Conservation (phyloP, 192 early-diverging fungal species). For the Oehlia diaphana region DNA sequence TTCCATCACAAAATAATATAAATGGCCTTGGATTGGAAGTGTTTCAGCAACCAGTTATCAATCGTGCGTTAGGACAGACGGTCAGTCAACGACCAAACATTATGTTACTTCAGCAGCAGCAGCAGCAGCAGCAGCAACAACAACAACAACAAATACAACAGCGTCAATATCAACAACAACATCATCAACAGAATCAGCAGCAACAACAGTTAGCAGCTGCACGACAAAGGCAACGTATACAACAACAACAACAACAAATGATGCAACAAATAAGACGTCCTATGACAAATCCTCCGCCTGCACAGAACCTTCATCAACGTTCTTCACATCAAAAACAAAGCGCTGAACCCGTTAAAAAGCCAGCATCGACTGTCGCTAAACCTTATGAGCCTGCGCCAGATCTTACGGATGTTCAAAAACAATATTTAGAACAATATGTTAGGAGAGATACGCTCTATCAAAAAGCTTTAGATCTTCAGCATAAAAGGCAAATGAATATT, state of each 20-base stretch:
- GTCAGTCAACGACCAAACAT: background rate
- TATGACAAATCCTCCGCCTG: background rate
- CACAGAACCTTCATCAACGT: slow-evolving; percentile 6
- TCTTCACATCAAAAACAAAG: background rate
- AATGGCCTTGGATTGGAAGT: slow-evolving; percentile 25
- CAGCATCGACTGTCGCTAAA: background rate
- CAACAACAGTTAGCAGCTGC: too few relatives aligned
- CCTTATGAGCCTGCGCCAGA: slow-evolving; percentile 36
- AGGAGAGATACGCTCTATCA: slow-evolving; percentile 48
- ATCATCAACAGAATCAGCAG: background rate
- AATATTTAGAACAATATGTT: slow-evolving; percentile 44
- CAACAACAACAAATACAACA: background rate
- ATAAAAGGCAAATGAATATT: slow-evolving; percentile 45
- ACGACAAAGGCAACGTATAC: too few relatives aligned
- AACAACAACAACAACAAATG: background rate
- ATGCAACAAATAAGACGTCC: slow-evolving; percentile 11
- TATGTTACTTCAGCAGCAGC: background rate
- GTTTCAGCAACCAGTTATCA: background rate
- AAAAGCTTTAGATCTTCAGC: slow-evolving; percentile 50
- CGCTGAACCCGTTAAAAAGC: background rate
- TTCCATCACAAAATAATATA: slow-evolving; percentile 17
- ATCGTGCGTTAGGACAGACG: background rate
- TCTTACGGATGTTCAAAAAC: slow-evolving; percentile 35
- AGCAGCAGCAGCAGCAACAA: too few relatives aligned
- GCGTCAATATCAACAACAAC: slow-evolving; percentile 14